Conservation (phyloP, 805 yeast genomes). For the Yarrowia hollandica region DNA sequence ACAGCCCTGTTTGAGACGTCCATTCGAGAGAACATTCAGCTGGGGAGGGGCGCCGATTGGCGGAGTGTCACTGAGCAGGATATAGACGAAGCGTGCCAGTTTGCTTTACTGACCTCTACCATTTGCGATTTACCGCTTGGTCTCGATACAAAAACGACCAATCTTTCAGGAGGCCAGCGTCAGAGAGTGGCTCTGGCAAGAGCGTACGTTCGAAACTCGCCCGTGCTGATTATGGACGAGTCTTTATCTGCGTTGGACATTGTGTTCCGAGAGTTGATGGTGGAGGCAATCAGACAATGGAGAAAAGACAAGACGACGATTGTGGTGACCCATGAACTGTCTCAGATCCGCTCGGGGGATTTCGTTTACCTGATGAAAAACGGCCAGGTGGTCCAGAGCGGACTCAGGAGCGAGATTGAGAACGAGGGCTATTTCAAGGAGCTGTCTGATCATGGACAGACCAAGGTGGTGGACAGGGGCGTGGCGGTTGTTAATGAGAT, state of each 20-base stretch:
- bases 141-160: constrained; percentile 50
- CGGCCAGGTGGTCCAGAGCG: constrained; percentile 50
- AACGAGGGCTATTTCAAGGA: constrained; percentile 4
- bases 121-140: constrained; percentile 55
- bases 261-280: constrained; percentile 47
- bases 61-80: constrained; percentile 37
- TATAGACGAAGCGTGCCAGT: constrained; percentile 49
- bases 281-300: constrained; percentile 56
- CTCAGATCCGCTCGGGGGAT: constrained; percentile 59
- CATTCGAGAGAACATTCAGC: constrained; percentile 59
- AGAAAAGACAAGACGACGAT: constrained; percentile 73
- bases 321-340: constrained; percentile 74
- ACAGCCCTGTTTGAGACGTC: constrained; percentile 66
- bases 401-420: constrained; percentile 29
- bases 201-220: constrained; percentile 70
- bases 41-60: constrained; percentile 46
- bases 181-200: constrained; percentile 85
- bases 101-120: constrained; percentile 55
- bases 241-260: constrained; percentile 78
- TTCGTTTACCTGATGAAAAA: constrained; percentile 57
- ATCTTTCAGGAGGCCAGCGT: constrained; percentile 86
- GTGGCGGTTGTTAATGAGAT: background rate
- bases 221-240: constrained; percentile 82
- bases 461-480: background rate
- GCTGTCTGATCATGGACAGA: background rate